Base-by-base conservation (phyloP, 2,329 filamentous ascomycete genomes). In the Trichoderma atrobrunneum region DNA sequence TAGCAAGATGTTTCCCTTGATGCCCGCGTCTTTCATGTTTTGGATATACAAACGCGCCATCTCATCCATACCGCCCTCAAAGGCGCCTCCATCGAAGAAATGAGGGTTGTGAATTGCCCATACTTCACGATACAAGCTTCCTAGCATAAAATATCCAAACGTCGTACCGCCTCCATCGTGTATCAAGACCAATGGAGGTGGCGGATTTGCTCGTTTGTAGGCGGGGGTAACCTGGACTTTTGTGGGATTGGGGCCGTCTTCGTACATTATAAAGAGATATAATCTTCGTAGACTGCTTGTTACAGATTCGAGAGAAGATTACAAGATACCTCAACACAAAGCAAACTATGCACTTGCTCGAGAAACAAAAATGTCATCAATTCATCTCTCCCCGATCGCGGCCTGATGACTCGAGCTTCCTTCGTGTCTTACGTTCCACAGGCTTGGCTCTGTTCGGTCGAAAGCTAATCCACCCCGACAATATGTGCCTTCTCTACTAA, bases 161-260 rank as follows among this genome's bases (percentile, higher is more conserved):
- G 78, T 77, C 14, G 78, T 80, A 73, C 78, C 78, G 66, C 78
- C 78, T 32, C 78, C 78, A 56, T 80, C 78, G 73, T 79, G 78
- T 67, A 80, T 76, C 28, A 80, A 72, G 2, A 79, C 78, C 24
- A 79, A 72, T 30, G 78, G 78, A 56, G 72, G 63, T 14, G 74
- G 72, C 6, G 74, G 59, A 61, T 72, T 75, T 7, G 71, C 69
- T n/a, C 59, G 64, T 62, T 74, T 76, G 66, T 71, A 59, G 28
- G 72, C 71, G 5, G 76, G 76, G 18, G 71, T 67, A 26, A 56
- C 39, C 69, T 78, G 77, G 16, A 77, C 70, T 21, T 76, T 73
- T 30, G 72, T 73, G 48, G 77, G 77, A 69, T 78, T 78, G 21
- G 76, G 77, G 54, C 77, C 77, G 57, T 70, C 75, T 43, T 65